Percentiles rank a stretch among this genome's conserved stretches.
These are phyloP conservation scores for Hygrocybe coccinea DNA, from an alignment of 768 basidiomycete genomes.

Conservation along the genomic window DNA sequence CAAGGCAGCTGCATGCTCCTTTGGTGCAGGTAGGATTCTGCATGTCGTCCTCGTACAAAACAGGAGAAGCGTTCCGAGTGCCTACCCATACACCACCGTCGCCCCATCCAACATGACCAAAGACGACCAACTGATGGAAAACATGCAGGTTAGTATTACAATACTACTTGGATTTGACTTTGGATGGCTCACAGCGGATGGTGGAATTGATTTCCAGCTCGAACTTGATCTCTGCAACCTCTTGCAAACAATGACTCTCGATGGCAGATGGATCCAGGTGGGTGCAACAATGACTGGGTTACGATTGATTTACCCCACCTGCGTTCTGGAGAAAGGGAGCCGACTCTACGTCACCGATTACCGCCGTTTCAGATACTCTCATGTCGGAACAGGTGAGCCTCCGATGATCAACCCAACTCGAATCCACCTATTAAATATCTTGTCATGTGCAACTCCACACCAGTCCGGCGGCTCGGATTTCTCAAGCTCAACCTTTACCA, in stretches of 20 bases:
- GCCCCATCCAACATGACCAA: too few species aligned
- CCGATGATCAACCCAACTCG: background rate
- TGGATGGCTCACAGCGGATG: too few species aligned
- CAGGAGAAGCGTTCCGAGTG: too few species aligned
- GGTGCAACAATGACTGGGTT: constrained; percentile 17
- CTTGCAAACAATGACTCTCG: constrained; percentile 48
- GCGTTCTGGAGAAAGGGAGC: constrained; percentile 31
- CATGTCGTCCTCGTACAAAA: too few species aligned
- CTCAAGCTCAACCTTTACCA: constrained; percentile 37
- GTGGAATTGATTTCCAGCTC: background rate
- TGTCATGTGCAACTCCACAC: too few species aligned
- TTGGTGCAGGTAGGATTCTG: too few species aligned
- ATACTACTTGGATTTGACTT: too few species aligned
- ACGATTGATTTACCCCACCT: background rate
- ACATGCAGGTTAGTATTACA: too few species aligned
- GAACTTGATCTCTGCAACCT: constrained; percentile 53
- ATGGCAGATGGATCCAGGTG: constrained; percentile 5
- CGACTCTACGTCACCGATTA: constrained; percentile 17
- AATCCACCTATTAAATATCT: too few species aligned
- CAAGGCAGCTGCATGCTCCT: too few species aligned
- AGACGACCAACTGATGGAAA: too few species aligned
- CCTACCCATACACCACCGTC: too few species aligned
- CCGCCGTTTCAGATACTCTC: constrained; percentile 37
- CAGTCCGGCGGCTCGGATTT: constrained; percentile 44
- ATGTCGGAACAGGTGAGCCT: constrained; percentile 44